These are phyloP conservation scores for Aurifilum marmelostoma DNA, from an alignment of 2,329 filamentous ascomycete genomes.

Conservation along the genomic window DNA sequence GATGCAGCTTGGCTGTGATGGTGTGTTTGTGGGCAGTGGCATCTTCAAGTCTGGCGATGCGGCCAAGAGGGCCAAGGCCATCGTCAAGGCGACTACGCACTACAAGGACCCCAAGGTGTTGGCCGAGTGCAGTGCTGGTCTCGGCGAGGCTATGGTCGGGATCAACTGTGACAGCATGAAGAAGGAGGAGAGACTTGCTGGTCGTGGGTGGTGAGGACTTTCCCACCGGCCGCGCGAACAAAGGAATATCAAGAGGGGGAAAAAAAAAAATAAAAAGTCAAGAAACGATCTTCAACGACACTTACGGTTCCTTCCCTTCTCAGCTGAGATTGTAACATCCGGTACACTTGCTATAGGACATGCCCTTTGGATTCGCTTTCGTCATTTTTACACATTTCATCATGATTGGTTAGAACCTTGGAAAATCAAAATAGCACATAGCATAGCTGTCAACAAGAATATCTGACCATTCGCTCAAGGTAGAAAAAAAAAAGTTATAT, in stretches of 20 bases:
- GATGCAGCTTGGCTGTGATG: conserved; percentile 99
- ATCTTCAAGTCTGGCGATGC: conserved; percentile 98
- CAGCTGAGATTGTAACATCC: not conserved
- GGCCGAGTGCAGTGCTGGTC: conserved; percentile 81
- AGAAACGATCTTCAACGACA: not conserved
- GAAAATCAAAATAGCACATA: not conserved
- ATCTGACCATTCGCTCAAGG: not conserved
- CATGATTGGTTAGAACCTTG: not conserved
- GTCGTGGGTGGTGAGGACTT: conserved; percentile 77
- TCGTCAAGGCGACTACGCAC: conserved; percentile 92
- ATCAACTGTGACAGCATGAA: conserved; percentile 83
- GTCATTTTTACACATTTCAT: not conserved
- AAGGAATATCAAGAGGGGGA: too few species aligned
- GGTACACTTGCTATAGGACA: not conserved
- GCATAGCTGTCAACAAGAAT: not conserved
- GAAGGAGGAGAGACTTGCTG: conserved; percentile 79
- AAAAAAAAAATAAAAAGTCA: not conserved
- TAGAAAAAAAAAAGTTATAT: too few species aligned
- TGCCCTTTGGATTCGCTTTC: not conserved
- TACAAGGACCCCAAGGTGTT: conserved; percentile 83
- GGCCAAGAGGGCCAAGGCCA: conserved; percentile 86
- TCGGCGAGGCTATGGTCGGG: conserved; percentile 98
- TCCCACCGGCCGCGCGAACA: not conserved
- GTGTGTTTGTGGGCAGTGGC: conserved; percentile 93
- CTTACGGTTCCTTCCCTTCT: not conserved